phyloP scores from a whole-genome alignment of 2,329 filamentous ascomycete genomes.

The Exophiala viscosa region DNA sequence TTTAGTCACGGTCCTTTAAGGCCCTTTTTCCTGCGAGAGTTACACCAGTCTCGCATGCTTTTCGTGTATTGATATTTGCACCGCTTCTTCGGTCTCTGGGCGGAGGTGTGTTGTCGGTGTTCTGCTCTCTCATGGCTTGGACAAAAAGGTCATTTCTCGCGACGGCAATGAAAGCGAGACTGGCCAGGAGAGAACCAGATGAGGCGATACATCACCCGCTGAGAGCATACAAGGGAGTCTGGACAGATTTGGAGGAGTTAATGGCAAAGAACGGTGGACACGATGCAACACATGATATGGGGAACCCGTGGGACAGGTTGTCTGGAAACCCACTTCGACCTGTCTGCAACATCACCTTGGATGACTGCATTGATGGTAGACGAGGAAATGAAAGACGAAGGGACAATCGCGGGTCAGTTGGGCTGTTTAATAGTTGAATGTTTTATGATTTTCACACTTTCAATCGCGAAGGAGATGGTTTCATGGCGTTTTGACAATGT shows the following conservation, averaged over 20 bases:
- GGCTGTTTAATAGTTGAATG: too few species aligned
- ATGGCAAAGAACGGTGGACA: conserved; percentile 1
- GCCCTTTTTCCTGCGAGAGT: neutral
- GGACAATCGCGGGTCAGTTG: too few species aligned
- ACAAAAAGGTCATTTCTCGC: too few species aligned
- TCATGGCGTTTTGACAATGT: too few species aligned
- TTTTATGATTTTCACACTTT: too few species aligned
- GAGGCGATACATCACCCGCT: neutral
- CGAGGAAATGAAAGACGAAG: too few species aligned
- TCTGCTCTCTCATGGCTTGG: too few species aligned
- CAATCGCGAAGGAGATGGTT: too few species aligned
- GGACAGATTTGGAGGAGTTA: conserved; percentile 7
- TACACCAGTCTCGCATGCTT: neutral
- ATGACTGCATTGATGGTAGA: too few species aligned
- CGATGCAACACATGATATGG: neutral
- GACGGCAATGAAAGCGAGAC: too few species aligned
- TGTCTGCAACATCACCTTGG: neutral
- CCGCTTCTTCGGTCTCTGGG: neutral
- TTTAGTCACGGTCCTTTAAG: conserved; percentile 2
- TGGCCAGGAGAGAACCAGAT: too few species aligned
- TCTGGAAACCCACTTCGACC: neutral
- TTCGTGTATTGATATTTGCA: conserved; percentile 1
- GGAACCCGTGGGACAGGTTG: neutral
- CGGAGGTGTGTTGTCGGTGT: too few species aligned
- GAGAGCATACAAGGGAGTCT: neutral